Conservation (phyloP, 192 early-diverging fungal species). For the Linnemannia elongata region DNA sequence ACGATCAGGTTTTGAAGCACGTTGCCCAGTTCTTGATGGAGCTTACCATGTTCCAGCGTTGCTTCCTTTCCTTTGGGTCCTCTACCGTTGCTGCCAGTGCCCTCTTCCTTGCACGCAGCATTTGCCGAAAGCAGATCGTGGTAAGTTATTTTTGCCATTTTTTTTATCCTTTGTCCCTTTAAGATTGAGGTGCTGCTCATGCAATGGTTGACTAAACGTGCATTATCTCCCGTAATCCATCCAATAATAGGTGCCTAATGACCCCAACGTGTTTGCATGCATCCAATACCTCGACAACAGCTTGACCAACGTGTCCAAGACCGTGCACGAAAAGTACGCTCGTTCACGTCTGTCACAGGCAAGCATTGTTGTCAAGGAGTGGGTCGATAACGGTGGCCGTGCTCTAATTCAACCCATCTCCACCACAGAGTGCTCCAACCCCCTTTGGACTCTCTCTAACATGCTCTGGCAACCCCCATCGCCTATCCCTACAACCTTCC, state of each 20-base stretch:
- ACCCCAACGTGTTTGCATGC: constrained; percentile 45
- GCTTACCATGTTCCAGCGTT: constrained; percentile 53
- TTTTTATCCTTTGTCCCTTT: background rate
- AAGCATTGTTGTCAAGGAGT: constrained; percentile 59
- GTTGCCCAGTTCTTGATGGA: constrained; percentile 60
- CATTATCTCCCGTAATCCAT: background rate
- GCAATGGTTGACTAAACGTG: background rate
- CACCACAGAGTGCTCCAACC: constrained; percentile 25
- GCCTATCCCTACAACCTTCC: constrained; percentile 49
- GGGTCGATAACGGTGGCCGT: constrained; percentile 53
- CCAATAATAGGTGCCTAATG: constrained; percentile 37
- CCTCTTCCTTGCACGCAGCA: constrained; percentile 52
- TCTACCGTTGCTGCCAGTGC: constrained; percentile 57
- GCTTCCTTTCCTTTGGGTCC: constrained; percentile 56
- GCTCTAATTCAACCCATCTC: constrained; percentile 50
- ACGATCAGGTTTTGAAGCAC: constrained; percentile 26
- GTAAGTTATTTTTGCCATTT: constrained; percentile 6
- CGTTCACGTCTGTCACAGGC: constrained; percentile 50
- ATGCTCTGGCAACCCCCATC: constrained; percentile 56
- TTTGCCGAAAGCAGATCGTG: constrained; percentile 40
- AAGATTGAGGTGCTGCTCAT: background rate
- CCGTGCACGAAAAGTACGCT: constrained; percentile 56
- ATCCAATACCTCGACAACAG: constrained; percentile 47
- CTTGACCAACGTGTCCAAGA: constrained; percentile 56
- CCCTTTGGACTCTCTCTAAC: constrained; percentile 45